Percentiles rank a stretch among this genome's conserved stretches.
Evolutionary conservation across 2,329 filamentous ascomycete genomes (phyloP).

Genomic region (Ophidiomyces ophidiicola): DNA sequence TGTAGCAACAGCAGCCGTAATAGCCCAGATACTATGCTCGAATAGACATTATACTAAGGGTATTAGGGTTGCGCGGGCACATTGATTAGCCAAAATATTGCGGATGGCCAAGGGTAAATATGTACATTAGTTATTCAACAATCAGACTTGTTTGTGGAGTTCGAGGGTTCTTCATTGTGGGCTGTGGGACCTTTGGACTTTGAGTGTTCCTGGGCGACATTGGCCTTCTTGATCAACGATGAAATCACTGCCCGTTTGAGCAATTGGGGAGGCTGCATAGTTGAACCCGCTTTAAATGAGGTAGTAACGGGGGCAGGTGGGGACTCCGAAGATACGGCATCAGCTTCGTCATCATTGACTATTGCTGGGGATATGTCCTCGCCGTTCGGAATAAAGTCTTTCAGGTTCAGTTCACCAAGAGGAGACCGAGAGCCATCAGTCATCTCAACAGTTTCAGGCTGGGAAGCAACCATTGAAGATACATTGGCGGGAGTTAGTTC

Average conservation of each 20-base stretch:
- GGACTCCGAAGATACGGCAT: neutral
- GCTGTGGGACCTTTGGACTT: no score
- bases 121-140: no score
- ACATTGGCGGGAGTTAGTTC: conserved; percentile 18
- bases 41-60: no score
- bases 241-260: conserved; percentile 12
- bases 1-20: no score
- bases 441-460: conserved; percentile 40
- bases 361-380: conserved; percentile 26
- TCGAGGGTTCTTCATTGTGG: no score
- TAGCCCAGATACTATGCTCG: no score
- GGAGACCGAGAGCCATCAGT: conserved; percentile 53
- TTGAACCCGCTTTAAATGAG: neutral
- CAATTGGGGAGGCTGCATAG: conserved; percentile 3
- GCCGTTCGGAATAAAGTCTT: conserved; percentile 56
- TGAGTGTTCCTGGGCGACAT: no score
- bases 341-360: conserved; percentile 9
- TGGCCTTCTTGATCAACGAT: conserved; percentile 12
- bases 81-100: no score
- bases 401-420: conserved; percentile 53
- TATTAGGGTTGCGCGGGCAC: no score
- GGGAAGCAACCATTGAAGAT: conserved; percentile 13
- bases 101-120: no score
- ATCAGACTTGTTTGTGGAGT: no score
- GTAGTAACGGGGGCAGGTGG: neutral